Percentiles rank a stretch among this genome's conserved stretches.
phyloP scores from a whole-genome alignment of 768 basidiomycete genomes.

The Amanita exitialis region DNA sequence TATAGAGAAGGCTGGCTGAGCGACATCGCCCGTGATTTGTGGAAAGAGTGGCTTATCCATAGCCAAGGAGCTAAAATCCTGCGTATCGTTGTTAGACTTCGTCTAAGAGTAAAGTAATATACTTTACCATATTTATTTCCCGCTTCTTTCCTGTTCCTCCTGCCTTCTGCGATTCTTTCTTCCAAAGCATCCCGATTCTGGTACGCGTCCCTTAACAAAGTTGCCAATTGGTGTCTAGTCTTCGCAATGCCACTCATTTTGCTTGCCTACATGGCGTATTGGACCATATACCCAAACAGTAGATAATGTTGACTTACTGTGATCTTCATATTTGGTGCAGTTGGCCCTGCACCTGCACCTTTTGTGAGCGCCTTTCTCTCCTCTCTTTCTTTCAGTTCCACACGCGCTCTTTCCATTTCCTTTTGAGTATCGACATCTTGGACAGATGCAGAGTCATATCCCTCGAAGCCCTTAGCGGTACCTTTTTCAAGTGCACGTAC shows the following conservation, averaged over 20 bases:
- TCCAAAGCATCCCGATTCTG: constrained; percentile 75
- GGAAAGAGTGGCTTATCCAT: neutral
- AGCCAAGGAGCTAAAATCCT: constrained; percentile 28
- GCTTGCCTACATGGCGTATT: constrained; percentile 39
- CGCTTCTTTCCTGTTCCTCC: constrained; percentile 79
- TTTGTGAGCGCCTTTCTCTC: constrained; percentile 67
- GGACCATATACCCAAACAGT: neutral
- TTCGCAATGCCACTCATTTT: constrained; percentile 62
- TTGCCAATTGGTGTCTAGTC: constrained; percentile 70
- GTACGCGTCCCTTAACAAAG: constrained; percentile 75
- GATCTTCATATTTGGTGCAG: constrained; percentile 75
- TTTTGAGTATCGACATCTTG: constrained; percentile 57
- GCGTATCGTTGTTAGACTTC: neutral
- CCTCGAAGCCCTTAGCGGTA: constrained; percentile 59
- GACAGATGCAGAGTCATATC: constrained; percentile 38
- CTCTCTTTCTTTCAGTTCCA: constrained; percentile 66
- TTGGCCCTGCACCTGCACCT: constrained; percentile 43
- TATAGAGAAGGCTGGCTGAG: constrained; percentile 15
- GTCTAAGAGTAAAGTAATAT: neutral
- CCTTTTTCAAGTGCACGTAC: constrained; percentile 69
- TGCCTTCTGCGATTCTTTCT: constrained; percentile 75
- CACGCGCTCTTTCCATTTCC: constrained; percentile 73
- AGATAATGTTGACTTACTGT: constrained; percentile 34
- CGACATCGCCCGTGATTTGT: too few species aligned
- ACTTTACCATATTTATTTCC: constrained; percentile 84